Conservation (phyloP, 179 eudicot genomes). For the Amaranthus tricolor region DNA sequence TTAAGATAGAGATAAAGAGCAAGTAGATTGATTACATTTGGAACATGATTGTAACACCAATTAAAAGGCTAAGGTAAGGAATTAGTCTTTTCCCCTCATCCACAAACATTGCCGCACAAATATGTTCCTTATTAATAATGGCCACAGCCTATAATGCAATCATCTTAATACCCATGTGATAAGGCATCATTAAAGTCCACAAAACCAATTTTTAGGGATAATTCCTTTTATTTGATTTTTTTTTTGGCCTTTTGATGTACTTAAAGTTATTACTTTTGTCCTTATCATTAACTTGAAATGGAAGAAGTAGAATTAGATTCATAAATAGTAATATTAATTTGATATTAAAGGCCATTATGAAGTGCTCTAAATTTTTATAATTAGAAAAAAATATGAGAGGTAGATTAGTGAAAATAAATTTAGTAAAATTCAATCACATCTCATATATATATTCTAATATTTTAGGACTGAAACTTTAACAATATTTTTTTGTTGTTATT, state of each 20-base stretch:
- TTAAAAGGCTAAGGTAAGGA: background rate
- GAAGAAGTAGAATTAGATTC: background rate
- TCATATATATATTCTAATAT: too few species aligned
- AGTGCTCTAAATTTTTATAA: too few species aligned
- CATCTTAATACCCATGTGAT: slow-evolving; percentile 24
- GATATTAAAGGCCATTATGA: background rate
- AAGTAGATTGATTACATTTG: slow-evolving; percentile 13
- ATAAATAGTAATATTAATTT: background rate
- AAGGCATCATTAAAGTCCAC: slow-evolving; percentile 20
- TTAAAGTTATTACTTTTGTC: background rate
- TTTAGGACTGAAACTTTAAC: too few species aligned
- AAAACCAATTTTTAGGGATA: background rate
- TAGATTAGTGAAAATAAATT: too few species aligned
- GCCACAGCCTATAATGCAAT: slow-evolving; percentile 10
- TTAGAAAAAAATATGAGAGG: too few species aligned
- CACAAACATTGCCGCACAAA: slow-evolving; percentile 12
- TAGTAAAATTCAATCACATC: too few species aligned
- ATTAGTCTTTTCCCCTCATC: slow-evolving; percentile 18
- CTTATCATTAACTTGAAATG: background rate
- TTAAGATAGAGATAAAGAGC: background rate
- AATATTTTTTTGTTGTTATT: too few species aligned
- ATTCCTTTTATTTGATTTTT: background rate
- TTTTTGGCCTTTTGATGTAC: background rate
- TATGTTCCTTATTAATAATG: slow-evolving; percentile 20
- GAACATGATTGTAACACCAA: slow-evolving; percentile 13